Evolutionary conservation across 345 rosid genomes (phyloP).

Genomic region (Eucalyptus marginata): DNA sequence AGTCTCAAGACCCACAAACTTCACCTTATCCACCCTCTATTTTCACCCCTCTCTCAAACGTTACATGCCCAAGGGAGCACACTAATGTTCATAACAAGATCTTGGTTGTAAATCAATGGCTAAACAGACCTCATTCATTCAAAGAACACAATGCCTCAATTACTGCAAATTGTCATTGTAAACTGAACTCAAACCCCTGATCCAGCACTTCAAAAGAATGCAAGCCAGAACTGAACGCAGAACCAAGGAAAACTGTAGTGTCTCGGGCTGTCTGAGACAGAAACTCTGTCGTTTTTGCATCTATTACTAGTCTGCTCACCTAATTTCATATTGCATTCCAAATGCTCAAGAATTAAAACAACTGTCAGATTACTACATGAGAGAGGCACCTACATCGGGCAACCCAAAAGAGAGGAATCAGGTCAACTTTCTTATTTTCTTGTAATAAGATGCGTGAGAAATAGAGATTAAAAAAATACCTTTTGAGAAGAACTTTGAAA

Average conservation of each 20-base stretch:
- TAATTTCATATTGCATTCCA: not conserved
- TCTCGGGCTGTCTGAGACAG: not conserved
- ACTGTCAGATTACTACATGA: not conserved
- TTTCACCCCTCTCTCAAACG: not conserved
- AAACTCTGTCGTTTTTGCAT: not conserved
- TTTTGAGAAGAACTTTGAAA: slow-evolving; percentile 70
- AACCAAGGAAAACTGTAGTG: not conserved
- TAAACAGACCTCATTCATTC: not conserved
- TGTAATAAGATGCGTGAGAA: not conserved
- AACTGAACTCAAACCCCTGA: not conserved
- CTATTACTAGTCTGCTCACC: not conserved
- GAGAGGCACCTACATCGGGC: not conserved
- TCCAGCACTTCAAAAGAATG: not conserved
- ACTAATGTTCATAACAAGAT: not conserved
- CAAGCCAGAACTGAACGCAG: not conserved
- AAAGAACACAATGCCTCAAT: not conserved
- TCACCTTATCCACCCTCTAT: not conserved
- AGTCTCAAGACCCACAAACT: not conserved
- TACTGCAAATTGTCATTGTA: not conserved
- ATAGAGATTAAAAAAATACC: slow-evolving; percentile 22
- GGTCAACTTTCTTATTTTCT: not conserved
- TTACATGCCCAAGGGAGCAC: not conserved
- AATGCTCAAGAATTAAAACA: not conserved
- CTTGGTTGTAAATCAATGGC: not conserved
- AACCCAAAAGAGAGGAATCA: not conserved